These are phyloP conservation scores for Pleurozium schreberi DNA, from an alignment of 225 moss, liverwort and hornwort genomes.

Conservation along the genomic window DNA sequence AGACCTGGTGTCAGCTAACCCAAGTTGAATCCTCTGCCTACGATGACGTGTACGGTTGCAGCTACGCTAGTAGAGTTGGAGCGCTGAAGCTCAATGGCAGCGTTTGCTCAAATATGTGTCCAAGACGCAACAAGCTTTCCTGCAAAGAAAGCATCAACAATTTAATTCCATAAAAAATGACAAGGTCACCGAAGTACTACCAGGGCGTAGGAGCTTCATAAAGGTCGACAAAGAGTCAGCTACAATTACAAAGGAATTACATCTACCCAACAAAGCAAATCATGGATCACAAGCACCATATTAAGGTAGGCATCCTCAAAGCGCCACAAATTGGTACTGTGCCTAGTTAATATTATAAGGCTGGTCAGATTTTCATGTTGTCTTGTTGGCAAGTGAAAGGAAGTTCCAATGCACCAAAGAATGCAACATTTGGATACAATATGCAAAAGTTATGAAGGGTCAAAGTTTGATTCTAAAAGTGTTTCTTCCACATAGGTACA, in stretches of 20 bases:
- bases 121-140: slow-evolving; percentile 50
- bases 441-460: too few species aligned
- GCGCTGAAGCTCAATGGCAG: slow-evolving; percentile 13
- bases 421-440: too few species aligned
- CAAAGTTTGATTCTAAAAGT: too few species aligned
- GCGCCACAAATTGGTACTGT: too few species aligned
- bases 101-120: slow-evolving; percentile 85
- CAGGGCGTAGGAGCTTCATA: not conserved
- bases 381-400: too few species aligned
- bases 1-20: not conserved
- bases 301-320: too few species aligned
- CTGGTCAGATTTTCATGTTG: too few species aligned
- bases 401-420: too few species aligned
- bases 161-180: not conserved
- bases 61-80: slow-evolving; percentile 20
- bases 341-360: too few species aligned
- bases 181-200: not conserved
- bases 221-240: not conserved
- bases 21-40: not conserved
- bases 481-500: too few species aligned
- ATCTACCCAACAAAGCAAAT: not conserved
- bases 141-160: slow-evolving; percentile 8
- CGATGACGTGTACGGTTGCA: not conserved
- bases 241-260: not conserved
- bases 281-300: not conserved